These are phyloP conservation scores for Aspergillus brunneoviolaceus DNA, from an alignment of 2,329 filamentous ascomycete genomes.

Conservation along the genomic window DNA sequence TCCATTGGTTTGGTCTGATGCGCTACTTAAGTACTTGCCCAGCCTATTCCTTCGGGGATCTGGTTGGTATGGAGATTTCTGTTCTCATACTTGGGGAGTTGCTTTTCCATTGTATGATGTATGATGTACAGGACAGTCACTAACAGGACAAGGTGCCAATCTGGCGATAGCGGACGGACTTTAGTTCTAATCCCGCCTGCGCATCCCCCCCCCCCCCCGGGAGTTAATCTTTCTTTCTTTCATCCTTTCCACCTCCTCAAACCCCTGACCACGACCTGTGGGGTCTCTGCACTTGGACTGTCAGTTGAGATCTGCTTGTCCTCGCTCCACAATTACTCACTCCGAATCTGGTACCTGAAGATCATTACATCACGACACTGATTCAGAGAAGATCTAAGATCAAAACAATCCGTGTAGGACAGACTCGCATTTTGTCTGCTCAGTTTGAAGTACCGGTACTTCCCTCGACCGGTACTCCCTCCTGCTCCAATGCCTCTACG, in stretches of 20 bases:
- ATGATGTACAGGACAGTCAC: no score
- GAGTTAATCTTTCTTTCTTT: background rate
- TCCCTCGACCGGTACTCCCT: no score
- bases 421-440: no score
- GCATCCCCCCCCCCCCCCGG: background rate
- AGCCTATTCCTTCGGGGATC: background rate
- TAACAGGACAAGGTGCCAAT: background rate
- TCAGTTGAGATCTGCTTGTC: background rate
- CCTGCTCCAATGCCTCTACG: background rate
- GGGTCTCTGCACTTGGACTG: background rate
- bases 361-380: background rate
- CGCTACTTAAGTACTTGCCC: background rate
- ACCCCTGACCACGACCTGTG: no score
- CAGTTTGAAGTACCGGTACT: background rate
- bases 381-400: background rate
- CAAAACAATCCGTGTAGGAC: no score
- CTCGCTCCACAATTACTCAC: background rate
- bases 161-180: background rate
- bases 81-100: background rate
- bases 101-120: no score
- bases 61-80: background rate
- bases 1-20: background rate
- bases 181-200: background rate
- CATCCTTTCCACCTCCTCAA: no score
- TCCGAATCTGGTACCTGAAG: background rate